Evolutionary conservation across 192 early-diverging fungal species (phyloP).

Genomic region (Thoreauomyces humboldtii): DNA sequence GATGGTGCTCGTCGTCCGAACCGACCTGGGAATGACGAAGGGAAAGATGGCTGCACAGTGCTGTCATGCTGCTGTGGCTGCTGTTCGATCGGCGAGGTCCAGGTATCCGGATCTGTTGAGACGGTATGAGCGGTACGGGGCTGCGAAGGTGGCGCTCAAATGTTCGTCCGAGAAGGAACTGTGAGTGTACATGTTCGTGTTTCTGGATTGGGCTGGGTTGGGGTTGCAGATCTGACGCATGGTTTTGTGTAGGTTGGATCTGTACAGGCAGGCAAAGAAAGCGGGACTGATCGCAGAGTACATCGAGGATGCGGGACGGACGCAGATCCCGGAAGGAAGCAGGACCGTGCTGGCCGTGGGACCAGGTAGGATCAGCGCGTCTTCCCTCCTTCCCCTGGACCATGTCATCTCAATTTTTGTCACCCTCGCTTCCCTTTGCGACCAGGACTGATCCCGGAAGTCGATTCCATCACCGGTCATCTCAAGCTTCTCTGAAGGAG

Average conservation of each 20-base stretch:
- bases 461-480: slow-evolving; percentile 55
- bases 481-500: slow-evolving; percentile 44
- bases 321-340: slow-evolving; percentile 88
- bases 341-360: slow-evolving; percentile 92
- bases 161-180: slow-evolving; percentile 72
- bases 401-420: not conserved
- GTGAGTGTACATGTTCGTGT: slow-evolving; percentile 40
- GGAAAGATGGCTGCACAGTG: slow-evolving; percentile 96
- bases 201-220: no score
- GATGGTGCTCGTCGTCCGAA: slow-evolving; percentile 78
- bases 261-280: slow-evolving; percentile 60
- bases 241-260: slow-evolving; percentile 47
- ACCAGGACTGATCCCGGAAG: slow-evolving; percentile 26
- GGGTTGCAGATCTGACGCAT: no score
- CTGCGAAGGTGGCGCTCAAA: slow-evolving; percentile 86
- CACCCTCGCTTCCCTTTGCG: not conserved
- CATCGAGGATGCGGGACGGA: slow-evolving; percentile 89
- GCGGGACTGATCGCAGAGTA: slow-evolving; percentile 64
- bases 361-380: slow-evolving; percentile 58
- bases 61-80: slow-evolving; percentile 84
- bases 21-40: slow-evolving; percentile 90
- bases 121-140: slow-evolving; percentile 76
- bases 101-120: slow-evolving; percentile 27
- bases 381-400: not conserved
- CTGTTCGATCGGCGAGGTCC: slow-evolving; percentile 38